These are phyloP conservation scores for Pichia insulana DNA, from an alignment of 805 yeast species.

Conservation along the genomic window DNA sequence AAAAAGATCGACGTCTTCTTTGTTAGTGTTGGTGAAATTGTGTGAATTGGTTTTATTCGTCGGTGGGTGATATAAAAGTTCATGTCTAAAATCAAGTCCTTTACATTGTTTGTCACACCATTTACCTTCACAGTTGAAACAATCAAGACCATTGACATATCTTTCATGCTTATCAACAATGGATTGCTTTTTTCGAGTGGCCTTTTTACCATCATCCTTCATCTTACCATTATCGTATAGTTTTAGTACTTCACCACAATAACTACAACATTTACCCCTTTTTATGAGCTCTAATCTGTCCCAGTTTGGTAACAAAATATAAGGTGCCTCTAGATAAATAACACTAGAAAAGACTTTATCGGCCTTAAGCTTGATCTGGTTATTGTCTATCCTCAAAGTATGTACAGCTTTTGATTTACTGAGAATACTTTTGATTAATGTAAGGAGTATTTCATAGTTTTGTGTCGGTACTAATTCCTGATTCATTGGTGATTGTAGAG, in stretches of 20 bases:
- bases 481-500: neutral
- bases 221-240: constrained; percentile 25
- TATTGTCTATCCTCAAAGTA: constrained; percentile 5
- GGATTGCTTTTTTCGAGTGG: constrained; percentile 10
- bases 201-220: constrained; percentile 14
- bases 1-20: constrained; percentile 9
- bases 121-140: constrained; percentile 21
- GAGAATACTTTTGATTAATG: constrained; percentile 5
- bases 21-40: constrained; percentile 10
- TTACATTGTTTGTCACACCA: constrained; percentile 27
- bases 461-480: neutral
- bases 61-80: constrained; percentile 22
- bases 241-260: constrained; percentile 27
- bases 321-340: constrained; percentile 25
- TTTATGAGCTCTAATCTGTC: constrained; percentile 21
- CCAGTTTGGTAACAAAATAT: constrained; percentile 20
- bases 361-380: constrained; percentile 3
- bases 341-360: constrained; percentile 14
- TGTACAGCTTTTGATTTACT: constrained; percentile 8
- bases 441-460: neutral
- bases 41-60: constrained; percentile 23
- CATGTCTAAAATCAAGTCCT: constrained; percentile 22
- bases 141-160: constrained; percentile 25
- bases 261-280: constrained; percentile 26
- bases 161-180: constrained; percentile 21